Evolutionary conservation across 2,329 filamentous ascomycete species (phyloP).

Genomic region (Aureobasidium sp.): DNA sequence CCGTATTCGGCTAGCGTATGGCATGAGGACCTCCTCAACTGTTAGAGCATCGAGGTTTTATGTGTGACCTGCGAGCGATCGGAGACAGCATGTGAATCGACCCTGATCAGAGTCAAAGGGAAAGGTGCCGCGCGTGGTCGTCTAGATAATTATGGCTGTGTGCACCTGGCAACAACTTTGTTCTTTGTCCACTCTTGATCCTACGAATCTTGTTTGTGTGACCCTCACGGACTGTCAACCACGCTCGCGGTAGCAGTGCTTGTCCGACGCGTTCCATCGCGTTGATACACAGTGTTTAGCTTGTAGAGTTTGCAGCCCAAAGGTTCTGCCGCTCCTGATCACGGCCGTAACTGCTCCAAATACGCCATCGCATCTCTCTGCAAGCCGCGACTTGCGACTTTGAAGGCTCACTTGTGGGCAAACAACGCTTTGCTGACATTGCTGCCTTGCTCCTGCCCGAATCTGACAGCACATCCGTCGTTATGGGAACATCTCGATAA

Average conservation of each 20-base stretch:
- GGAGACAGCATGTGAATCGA: background rate
- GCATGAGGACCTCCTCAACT: background rate
- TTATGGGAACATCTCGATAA: background rate
- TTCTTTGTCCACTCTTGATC: background rate
- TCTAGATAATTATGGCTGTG: background rate
- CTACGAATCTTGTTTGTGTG: background rate
- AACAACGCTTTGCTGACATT: background rate
- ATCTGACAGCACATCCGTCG: background rate
- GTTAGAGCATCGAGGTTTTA: background rate
- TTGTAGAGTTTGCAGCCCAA: background rate
- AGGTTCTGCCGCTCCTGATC: background rate
- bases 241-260: background rate
- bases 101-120: background rate
- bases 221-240: background rate
- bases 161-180: background rate
- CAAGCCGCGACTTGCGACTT: background rate
- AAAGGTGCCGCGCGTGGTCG: background rate
- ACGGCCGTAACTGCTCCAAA: too few species aligned
- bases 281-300: background rate
- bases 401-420: background rate
- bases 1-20: background rate
- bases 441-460: background rate
- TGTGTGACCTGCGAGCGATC: background rate
- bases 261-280: background rate
- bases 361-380: background rate